phyloP scores from a whole-genome alignment of 192 early-diverging fungal genomes.

The Gonapodya prolifera region DNA sequence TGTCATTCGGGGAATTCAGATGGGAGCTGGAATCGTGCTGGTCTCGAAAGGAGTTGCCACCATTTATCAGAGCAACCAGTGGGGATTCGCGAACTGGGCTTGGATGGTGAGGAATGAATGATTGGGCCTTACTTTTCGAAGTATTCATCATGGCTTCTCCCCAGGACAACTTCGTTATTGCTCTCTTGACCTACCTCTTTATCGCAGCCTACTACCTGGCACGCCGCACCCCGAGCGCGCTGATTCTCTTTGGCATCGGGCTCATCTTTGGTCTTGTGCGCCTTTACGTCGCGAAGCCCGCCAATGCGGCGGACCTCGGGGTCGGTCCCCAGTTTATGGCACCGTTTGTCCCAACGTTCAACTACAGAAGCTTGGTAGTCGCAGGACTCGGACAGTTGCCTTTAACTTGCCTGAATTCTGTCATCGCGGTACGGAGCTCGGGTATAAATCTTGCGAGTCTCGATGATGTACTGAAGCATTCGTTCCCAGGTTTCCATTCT shows the following conservation, averaged over 20 bases:
- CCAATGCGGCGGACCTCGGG: slow-evolving; percentile 18
- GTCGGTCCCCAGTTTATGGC: slow-evolving; percentile 21
- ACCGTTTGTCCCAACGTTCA: slow-evolving; percentile 43
- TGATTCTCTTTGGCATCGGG: slow-evolving; percentile 61
- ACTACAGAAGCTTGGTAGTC: slow-evolving; percentile 62
- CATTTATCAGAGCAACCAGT: background rate
- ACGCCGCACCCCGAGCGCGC: slow-evolving; percentile 48
- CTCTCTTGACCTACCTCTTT: slow-evolving; percentile 49
- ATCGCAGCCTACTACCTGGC: slow-evolving; percentile 54
- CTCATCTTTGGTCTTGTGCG: slow-evolving; percentile 50
- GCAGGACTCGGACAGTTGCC: slow-evolving; percentile 80
- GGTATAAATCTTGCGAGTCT: background rate
- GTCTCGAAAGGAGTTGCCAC: slow-evolving; percentile 50
- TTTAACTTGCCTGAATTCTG: slow-evolving; percentile 75
- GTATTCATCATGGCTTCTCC: slow-evolving; percentile 43
- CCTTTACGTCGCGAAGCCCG: slow-evolving; percentile 18
- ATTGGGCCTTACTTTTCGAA: slow-evolving; percentile 33
- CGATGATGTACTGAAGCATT: slow-evolving; percentile 16
- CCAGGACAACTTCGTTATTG: slow-evolving; percentile 67
- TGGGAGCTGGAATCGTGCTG: slow-evolving; percentile 61
- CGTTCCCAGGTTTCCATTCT: slow-evolving; percentile 59
- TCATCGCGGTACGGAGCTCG: too few relatives aligned
- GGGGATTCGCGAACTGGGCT: background rate
- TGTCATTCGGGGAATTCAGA: slow-evolving; percentile 63
- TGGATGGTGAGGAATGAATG: slow-evolving; percentile 29